These are phyloP conservation scores for Colletotrichum phormii DNA, from an alignment of 2,329 filamentous ascomycete genomes.

Conservation along the genomic window DNA sequence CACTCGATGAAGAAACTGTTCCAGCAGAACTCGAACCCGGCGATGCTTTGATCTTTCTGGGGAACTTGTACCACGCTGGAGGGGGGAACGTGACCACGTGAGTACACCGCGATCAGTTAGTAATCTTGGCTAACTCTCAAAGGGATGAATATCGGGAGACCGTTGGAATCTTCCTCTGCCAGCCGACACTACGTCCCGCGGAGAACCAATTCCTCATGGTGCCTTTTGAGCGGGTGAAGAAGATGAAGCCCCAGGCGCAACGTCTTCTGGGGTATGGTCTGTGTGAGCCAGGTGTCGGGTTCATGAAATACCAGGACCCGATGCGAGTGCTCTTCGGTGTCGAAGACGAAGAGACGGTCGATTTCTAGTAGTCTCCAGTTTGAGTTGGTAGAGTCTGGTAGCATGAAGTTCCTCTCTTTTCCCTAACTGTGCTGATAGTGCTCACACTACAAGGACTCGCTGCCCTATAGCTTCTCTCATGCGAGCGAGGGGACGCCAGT, in stretches of 20 bases:
- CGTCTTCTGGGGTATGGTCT: constrained; percentile 49
- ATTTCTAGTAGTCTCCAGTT: constrained; percentile 36
- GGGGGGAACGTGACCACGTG: constrained; percentile 47
- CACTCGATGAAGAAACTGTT: constrained; percentile 49
- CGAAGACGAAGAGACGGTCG: constrained; percentile 49
- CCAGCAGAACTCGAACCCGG: constrained; percentile 45
- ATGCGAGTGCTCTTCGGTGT: constrained; percentile 51
- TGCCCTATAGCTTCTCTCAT: constrained; percentile 39
- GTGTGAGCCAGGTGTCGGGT: constrained; percentile 47
- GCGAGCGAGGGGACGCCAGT: constrained; percentile 43
- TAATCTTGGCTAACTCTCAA: background rate
- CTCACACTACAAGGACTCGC: constrained; percentile 40
- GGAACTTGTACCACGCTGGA: constrained; percentile 54
- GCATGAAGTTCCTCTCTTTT: background rate
- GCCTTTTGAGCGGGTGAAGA: constrained; percentile 43
- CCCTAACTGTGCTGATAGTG: background rate
- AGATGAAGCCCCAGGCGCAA: constrained; percentile 46
- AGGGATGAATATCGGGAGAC: constrained; percentile 45
- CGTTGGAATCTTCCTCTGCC: constrained; percentile 49
- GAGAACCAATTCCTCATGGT: constrained; percentile 49
- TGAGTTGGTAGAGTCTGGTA: background rate
- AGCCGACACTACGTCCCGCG: constrained; percentile 47
- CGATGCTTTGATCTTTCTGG: constrained; percentile 53
- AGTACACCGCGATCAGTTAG: background rate
- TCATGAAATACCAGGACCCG: constrained; percentile 51